Base-by-base conservation (phyloP, 257 asterid species). In the Primulina eburnea region DNA sequence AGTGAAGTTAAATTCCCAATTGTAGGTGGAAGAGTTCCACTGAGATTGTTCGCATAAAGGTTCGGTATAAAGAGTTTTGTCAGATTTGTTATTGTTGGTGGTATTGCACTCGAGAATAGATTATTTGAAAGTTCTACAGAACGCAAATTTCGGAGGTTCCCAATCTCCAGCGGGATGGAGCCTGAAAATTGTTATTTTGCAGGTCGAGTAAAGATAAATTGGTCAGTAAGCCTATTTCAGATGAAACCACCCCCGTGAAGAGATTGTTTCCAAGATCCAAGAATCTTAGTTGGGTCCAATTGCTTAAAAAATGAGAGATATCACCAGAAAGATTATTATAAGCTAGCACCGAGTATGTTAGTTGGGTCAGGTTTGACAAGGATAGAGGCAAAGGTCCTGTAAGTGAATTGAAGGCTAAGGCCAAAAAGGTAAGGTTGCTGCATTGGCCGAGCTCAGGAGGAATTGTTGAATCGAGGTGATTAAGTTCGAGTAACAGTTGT, bases 331-430 rank as follows among this genome's bases (percentile, higher is more conserved):
- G 82, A 5, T n/a, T 64, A 33, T 89, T 92, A 3, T 77, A 87
- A 0, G 94, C 87, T 37, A 93, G 62, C 3, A 90, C 95, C 80
- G 90, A 71, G 0, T 73, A 69, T 2, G 74, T 1, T 65, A 90
- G 71, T 55, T 82, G 65, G 73, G 83, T 84, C 72, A 90, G 75
- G 38, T 76, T 84, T 17, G 96, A 84, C 34, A 90, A 34, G 50
- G 96, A 83, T 71, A 24, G n/a, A 69, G 96, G 97, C 86, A 93
- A 73, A 34, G 83, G 56, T 21, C 96, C 97, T 6, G 83, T 65
- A 8, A 89, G 72, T 4, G 77, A 75, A 76, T 89, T 82, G 21
- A 0, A 9, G 10, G 84, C 87, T 9, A 82, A 67, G 50, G 78
- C 71, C 69, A 82, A 63, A 70, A 21, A 80, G 43, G 82, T 68